Conservation (phyloP, 768 basidiomycete species). For the Cystofilobasidium ferigula region DNA sequence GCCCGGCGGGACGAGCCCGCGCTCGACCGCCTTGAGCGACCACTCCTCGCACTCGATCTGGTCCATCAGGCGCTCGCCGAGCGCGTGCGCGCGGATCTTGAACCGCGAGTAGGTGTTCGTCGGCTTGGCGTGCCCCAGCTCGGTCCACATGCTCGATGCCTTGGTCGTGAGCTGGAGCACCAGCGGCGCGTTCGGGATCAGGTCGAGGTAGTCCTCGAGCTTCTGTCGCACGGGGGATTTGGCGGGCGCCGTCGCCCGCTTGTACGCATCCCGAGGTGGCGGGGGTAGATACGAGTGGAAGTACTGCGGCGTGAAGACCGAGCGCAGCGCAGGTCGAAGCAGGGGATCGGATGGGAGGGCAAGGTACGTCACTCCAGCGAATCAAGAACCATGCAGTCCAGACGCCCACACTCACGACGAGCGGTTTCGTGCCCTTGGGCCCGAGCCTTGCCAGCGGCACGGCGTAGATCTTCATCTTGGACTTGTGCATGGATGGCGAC, state of each 20-base stretch:
- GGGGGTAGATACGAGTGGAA: constrained; percentile 6
- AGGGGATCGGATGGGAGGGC: neutral
- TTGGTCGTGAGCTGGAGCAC: constrained; percentile 14
- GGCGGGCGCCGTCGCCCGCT: neutral
- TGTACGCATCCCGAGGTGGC: neutral
- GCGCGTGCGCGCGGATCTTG: constrained; percentile 3
- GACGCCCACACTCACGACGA: neutral
- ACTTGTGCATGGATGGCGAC: neutral
- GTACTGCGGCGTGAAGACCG: neutral
- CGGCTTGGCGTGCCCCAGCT: constrained; percentile 9
- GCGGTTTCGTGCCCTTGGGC: neutral
- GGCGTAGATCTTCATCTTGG: constrained; percentile 8
- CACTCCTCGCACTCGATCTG: constrained; percentile 19
- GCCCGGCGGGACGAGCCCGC: neutral
- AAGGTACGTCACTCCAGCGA: neutral
- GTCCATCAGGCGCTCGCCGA: constrained; percentile 5
- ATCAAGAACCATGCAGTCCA: neutral
- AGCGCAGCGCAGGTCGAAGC: neutral
- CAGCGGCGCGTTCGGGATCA: constrained; percentile 11
- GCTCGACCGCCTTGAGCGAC: constrained; percentile 15
- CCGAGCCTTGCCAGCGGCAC: constrained; percentile 3
- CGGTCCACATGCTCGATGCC: constrained; percentile 2
- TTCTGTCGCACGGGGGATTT: neutral
- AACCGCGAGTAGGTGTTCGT: too few species aligned
- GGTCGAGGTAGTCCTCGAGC: neutral